Evolutionary conservation across 1,284 basidiomycete species (phyloP).

Genomic region (Cryptococcus jaspeensis): DNA sequence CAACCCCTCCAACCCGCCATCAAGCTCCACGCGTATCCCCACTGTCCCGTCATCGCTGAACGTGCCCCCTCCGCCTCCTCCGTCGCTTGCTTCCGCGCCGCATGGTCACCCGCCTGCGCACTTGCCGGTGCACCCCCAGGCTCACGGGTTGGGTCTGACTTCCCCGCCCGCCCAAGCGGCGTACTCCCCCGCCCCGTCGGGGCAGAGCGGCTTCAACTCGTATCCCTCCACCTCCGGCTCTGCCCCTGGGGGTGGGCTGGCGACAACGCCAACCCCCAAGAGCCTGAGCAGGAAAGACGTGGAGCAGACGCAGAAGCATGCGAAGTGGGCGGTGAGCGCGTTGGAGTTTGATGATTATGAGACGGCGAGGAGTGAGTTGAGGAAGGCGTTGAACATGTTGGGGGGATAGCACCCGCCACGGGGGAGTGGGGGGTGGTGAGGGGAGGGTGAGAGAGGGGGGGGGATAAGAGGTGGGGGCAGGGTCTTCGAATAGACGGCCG

Average conservation of each 20-base stretch:
- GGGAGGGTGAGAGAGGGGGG: too few species aligned
- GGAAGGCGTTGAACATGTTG: slow-evolving; percentile 69
- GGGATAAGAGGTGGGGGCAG: too few species aligned
- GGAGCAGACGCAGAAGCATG: slow-evolving; percentile 80
- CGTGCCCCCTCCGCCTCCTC: slow-evolving; percentile 32
- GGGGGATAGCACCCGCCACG: slow-evolving; percentile 53
- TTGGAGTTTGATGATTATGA: slow-evolving; percentile 88
- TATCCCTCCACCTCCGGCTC: slow-evolving; percentile 6
- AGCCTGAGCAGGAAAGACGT: slow-evolving; percentile 52
- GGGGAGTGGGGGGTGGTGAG: too few species aligned
- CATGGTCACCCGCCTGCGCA: slow-evolving; percentile 10
- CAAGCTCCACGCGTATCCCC: background rate
- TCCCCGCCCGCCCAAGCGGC: slow-evolving; percentile 9
- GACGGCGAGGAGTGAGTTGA: slow-evolving; percentile 75
- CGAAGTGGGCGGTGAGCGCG: slow-evolving; percentile 83
- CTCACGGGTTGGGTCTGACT: slow-evolving; percentile 20
- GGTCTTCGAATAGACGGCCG: too few species aligned
- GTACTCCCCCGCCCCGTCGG: too few species aligned
- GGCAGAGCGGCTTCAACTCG: too few species aligned
- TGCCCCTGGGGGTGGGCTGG: background rate
- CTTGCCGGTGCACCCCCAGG: slow-evolving; percentile 16
- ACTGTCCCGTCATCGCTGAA: slow-evolving; percentile 5
- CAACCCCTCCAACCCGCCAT: background rate
- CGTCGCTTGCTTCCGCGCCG: slow-evolving; percentile 18
- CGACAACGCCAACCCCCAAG: slow-evolving; percentile 9